Base-by-base conservation (phyloP, 345 rosid species). In the Populus simonii region DNA sequence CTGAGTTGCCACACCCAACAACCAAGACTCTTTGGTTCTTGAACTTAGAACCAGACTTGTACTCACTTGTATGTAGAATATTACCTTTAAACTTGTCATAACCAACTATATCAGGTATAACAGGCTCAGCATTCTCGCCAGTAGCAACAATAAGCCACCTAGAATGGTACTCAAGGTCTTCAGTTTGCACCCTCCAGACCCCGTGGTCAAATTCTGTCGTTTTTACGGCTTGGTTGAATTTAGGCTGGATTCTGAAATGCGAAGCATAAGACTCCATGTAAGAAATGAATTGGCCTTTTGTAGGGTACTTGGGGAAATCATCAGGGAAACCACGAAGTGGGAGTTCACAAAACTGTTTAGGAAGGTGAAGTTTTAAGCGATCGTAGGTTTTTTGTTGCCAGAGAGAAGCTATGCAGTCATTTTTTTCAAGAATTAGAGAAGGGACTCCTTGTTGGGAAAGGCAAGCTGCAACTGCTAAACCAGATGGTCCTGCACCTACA, bases 401-500 rank as follows among this genome's bases (percentile, higher is more conserved):
- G 9, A 96, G 83, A 43, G 99, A 89, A 57, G 99, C 99, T 77
- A 94, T 83, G 41, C 95, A 91, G 61, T 90, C 88, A 8, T 81
- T 80, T 83, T 86, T 89, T 85, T 96, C 99, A 13, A 96, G 93
- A 74, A 93, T 83, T 23, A 96, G 78, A 22, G 89, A 89, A 49
- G 96, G 92, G 15, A 96, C 80, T 0, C 95, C 91, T 3, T 73
- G 88, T 77, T 86, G 74, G 49, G 86, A 76, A 0, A 96, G 86
- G 85, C 97, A 93, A 47, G 99, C 98, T 0, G 98, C 82, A 9
- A 83, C 87, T 0, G 98, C 92, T 61, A 96, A 66, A 78, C 98
- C 99, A 33, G 98, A 93, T 0, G 99, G 97, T 7, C 99, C 98
- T 4, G 98, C 99, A n/a, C 99, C 98, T 65, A 93, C 84, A n/a